Base-by-base conservation (phyloP, 2,329 filamentous ascomycete genomes). In the Boeremia exigua region DNA sequence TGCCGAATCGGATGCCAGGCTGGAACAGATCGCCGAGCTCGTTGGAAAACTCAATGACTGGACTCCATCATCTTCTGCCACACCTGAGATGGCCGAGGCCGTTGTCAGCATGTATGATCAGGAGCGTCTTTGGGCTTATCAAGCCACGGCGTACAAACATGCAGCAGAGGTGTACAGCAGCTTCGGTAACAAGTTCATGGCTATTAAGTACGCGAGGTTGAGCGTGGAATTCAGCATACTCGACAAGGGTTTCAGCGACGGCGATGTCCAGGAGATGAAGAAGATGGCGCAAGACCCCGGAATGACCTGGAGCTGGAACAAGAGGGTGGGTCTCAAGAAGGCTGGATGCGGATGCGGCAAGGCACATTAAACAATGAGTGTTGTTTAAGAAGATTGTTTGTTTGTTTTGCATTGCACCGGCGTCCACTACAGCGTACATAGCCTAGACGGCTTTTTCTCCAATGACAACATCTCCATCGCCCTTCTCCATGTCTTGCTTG, bases 121-220 rank as follows among this genome's bases (percentile, higher is more conserved):
- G 55, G 75, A 79, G 62, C 59, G 72, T 1, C 59, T 80, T 11
- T 65, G 71, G 28, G 71, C 69, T 8, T 74, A 72, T 36, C 65
- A 78, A 4, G 71, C 72, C 0, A 67, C 65, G 6, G 72, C 75
- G 10, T 79, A 78, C 52, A 74, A 74, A 46, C 64, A 73, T 37
- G 76, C 76, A 0, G 76, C 76, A 1, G 65, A 79, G 59, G 71
- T 65, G 32, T 78, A 77, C 48, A 75, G 72, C 25, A 69, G 73
- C 45, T 71, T 76, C 47, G 62, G 72, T 33, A 59, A 67, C 47
- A 61, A 49, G 50, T 72, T 60, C 48, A 65, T 65, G 43, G 71
- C 72, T 9, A 59, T 72, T 15, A 63, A 59, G 58, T 74, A 71
- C 55, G 72, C 72, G 36, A 45, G 67, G 25, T 37, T 72, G 45